phyloP scores from a whole-genome alignment of 306 rosid species.

The Acacia confusa region DNA sequence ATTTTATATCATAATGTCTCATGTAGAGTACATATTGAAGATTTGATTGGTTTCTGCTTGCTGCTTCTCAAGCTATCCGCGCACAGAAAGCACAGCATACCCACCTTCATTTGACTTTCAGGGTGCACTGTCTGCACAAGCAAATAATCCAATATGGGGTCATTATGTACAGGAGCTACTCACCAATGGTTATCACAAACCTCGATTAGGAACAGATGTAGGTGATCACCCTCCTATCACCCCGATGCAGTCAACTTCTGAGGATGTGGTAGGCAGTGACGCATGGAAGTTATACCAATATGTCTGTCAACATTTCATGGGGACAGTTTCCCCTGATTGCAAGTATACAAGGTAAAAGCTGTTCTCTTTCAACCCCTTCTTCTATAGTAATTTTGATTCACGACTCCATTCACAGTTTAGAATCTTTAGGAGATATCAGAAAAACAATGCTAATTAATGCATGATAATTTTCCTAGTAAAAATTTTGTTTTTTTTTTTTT shows the following conservation, averaged over 20 bases:
- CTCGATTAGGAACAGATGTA: slow-evolving; percentile 77
- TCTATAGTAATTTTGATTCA: slow-evolving; percentile 27
- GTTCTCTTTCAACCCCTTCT: slow-evolving; percentile 15
- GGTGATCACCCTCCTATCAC: slow-evolving; percentile 99
- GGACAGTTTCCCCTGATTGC: slow-evolving; percentile 92
- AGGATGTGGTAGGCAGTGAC: slow-evolving; percentile 79
- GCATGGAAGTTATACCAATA: slow-evolving; percentile 93
- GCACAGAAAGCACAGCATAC: slow-evolving; percentile 94
- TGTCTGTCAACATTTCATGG: slow-evolving; percentile 87
- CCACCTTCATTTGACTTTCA: slow-evolving; percentile 90
- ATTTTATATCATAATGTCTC: slow-evolving; percentile 24
- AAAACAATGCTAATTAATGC: neutral
- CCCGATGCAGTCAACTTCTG: slow-evolving; percentile 81
- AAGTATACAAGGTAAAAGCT: slow-evolving; percentile 69
- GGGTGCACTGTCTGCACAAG: slow-evolving; percentile 69
- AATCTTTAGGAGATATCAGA: neutral
- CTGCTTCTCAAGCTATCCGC: slow-evolving; percentile 79
- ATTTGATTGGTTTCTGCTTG: slow-evolving; percentile 31
- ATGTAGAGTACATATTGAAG: slow-evolving; percentile 11
- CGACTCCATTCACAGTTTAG: slow-evolving; percentile 13
- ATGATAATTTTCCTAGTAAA: neutral
- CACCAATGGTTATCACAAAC: slow-evolving; percentile 65
- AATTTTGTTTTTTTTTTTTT: neutral
- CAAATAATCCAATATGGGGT: slow-evolving; percentile 76
- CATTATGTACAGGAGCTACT: slow-evolving; percentile 65